Evolutionary conservation across 2,329 filamentous ascomycete genomes (phyloP).

Genomic region (Samsoniella hepiali): DNA sequence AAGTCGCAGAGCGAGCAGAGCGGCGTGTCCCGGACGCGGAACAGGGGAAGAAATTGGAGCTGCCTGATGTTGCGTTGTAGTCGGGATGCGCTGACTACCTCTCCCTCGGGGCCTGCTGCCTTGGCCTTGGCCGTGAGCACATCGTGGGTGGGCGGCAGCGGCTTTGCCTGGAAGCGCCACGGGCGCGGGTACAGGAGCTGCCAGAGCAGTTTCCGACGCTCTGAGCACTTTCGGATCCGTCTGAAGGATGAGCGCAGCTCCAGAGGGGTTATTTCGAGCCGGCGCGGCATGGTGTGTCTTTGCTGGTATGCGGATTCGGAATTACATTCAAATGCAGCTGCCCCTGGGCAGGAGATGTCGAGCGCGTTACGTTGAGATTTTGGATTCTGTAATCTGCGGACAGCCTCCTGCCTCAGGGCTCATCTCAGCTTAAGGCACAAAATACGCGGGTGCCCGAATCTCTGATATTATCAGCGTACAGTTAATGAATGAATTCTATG

Average conservation of each 20-base stretch:
- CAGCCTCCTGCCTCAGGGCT: too few species aligned
- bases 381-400: too few species aligned
- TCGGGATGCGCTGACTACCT: background rate
- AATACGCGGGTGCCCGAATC: too few species aligned
- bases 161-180: slow-evolving; percentile 5
- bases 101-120: background rate
- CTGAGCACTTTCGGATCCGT: slow-evolving; percentile 9
- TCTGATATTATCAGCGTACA: too few species aligned
- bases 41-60: background rate
- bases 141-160: slow-evolving; percentile 1
- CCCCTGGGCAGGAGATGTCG: too few species aligned
- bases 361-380: too few species aligned
- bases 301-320: background rate
- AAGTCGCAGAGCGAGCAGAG: slow-evolving; percentile 4
- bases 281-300: background rate
- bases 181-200: slow-evolving; percentile 10
- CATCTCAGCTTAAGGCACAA: too few species aligned
- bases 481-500: too few species aligned
- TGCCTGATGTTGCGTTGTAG: slow-evolving; percentile 7
- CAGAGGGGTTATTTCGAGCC: background rate
- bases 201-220: slow-evolving; percentile 11
- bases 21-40: slow-evolving; percentile 1
- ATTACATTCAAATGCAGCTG: too few species aligned
- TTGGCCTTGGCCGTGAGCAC: background rate
- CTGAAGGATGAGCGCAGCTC: background rate